These are phyloP conservation scores for Russula olivacea DNA, from an alignment of 768 basidiomycete species.

Conservation along the genomic window DNA sequence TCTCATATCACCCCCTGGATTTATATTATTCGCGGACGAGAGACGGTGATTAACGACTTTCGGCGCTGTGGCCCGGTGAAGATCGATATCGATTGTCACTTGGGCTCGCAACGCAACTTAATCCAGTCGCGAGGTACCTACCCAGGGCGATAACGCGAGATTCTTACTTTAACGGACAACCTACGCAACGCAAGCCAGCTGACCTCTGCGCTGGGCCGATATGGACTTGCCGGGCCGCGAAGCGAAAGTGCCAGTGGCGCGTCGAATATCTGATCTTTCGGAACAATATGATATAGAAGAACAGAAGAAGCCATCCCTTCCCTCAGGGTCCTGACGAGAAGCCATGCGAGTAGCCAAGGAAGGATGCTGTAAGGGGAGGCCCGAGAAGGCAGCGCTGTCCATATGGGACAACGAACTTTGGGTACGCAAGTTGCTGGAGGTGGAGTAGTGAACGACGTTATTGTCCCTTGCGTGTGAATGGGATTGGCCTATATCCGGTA, in stretches of 20 bases:
- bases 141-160: conserved; percentile 20
- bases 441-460: neutral
- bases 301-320: neutral
- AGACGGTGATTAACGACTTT: conserved; percentile 11
- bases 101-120: neutral
- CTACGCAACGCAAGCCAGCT: conserved; percentile 1
- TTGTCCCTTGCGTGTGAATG: neutral
- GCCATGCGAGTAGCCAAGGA: conserved; percentile 2
- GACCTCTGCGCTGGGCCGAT: conserved; percentile 4
- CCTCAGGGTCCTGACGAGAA: conserved; percentile 15
- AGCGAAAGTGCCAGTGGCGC: conserved; percentile 8
- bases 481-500: conserved; percentile 10
- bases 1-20: neutral
- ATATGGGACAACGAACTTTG: conserved; percentile 18
- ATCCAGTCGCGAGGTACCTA: neutral
- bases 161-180: neutral
- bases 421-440: neutral
- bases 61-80: conserved; percentile 3
- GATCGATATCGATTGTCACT: neutral
- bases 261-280: conserved; percentile 16
- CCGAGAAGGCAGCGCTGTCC: neutral
- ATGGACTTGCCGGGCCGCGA: conserved; percentile 10
- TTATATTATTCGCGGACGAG: neutral
- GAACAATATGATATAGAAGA: conserved; percentile 12
- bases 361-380: neutral